Conservation (phyloP, 306 rosid species). For the Cyamopsis tetragonoloba region DNA sequence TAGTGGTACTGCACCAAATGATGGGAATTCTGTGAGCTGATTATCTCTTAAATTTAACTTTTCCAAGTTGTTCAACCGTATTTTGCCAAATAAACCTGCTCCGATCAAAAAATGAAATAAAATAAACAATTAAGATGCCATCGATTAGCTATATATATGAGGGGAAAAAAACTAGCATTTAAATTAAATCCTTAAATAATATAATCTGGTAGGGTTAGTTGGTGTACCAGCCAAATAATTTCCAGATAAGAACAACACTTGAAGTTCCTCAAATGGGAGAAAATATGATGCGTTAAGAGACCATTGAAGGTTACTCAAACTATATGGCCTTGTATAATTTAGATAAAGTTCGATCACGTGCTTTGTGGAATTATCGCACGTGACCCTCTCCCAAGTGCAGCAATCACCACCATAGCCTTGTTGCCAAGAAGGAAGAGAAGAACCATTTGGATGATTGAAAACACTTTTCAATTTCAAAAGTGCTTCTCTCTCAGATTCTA, state of each 20-base stretch:
- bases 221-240: constrained; percentile 4
- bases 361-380: not conserved
- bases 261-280: not conserved
- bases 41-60: not conserved
- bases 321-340: not conserved
- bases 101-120: not conserved
- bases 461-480: not conserved
- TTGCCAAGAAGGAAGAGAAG: constrained; percentile 7
- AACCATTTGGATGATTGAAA: constrained; percentile 12
- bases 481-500: not conserved
- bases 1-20: not conserved
- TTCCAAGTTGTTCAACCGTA: not conserved
- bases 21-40: not conserved
- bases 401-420: not conserved
- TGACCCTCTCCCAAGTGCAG: constrained; percentile 2
- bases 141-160: not conserved
- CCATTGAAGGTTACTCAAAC: not conserved
- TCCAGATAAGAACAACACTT: not conserved
- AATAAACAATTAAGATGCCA: not conserved
- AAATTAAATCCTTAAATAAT: no score
- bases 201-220: not conserved
- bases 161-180: not conserved
- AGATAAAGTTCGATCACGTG: not conserved
- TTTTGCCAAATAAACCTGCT: not conserved
- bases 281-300: not conserved